Conservation (phyloP, 208 protist species). For the Lotmaria passim region DNA sequence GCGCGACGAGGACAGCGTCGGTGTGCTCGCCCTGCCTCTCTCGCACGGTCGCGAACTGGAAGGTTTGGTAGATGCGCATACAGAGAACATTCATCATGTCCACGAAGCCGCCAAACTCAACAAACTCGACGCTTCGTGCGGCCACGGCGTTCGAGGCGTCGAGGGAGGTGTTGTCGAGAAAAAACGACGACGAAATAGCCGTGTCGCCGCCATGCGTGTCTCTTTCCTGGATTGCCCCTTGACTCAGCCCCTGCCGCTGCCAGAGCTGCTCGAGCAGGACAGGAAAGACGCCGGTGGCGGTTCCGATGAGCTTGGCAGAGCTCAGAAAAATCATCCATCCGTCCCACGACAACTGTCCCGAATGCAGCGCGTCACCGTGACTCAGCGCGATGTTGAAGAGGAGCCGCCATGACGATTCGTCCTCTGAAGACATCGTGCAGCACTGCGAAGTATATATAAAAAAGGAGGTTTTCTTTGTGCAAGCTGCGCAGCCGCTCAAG, state of each 20-base stretch:
- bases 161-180: neutral
- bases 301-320: constrained; percentile 63
- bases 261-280: constrained; percentile 78
- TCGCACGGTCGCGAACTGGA: constrained; percentile 40
- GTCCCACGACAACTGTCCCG: constrained; percentile 45
- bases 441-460: neutral
- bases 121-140: constrained; percentile 9
- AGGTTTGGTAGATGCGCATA: constrained; percentile 80
- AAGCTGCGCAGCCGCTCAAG: neutral
- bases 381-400: constrained; percentile 89
- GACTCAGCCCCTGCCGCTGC: constrained; percentile 27
- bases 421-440: constrained; percentile 25
- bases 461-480: neutral
- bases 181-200: neutral
- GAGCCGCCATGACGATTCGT: constrained; percentile 71
- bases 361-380: constrained; percentile 60
- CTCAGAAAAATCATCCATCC: constrained; percentile 68
- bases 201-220: neutral
- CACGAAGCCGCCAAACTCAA: constrained; percentile 79
- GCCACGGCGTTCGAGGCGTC: neutral
- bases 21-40: constrained; percentile 22
- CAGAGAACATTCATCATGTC: constrained; percentile 89
- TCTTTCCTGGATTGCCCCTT: neutral
- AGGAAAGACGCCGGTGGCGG: constrained; percentile 70
- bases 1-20: constrained; percentile 32